Conservation (phyloP, 768 basidiomycete genomes). For the Trametes gibbosa region DNA sequence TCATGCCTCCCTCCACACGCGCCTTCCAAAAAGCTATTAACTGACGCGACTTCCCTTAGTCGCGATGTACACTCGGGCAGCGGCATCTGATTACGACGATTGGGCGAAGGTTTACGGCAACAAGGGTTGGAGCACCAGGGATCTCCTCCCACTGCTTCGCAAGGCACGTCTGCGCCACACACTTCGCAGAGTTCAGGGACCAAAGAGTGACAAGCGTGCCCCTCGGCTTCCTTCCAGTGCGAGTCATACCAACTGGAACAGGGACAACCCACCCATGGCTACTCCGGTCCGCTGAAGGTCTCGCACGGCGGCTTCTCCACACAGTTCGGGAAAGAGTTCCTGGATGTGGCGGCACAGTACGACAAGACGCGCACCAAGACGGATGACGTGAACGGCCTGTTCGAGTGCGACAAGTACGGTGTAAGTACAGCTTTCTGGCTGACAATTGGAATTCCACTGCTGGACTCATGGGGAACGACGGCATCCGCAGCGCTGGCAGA, state of each 20-base stretch:
- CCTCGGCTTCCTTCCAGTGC: constrained; percentile 23
- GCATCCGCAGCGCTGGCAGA: constrained; percentile 48
- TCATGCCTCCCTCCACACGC: not conserved
- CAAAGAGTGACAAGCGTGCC: not conserved
- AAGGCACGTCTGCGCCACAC: constrained; percentile 39
- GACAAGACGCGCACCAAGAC: constrained; percentile 21
- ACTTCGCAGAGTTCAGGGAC: constrained; percentile 18
- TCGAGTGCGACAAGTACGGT: constrained; percentile 25
- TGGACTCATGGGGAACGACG: not conserved
- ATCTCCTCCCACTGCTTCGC: constrained; percentile 56
- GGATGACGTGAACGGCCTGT: constrained; percentile 27
- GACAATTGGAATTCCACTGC: not conserved
- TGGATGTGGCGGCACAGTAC: constrained; percentile 24
- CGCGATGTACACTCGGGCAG: constrained; percentile 55
- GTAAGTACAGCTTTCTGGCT: constrained; percentile 13
- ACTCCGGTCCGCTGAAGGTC: constrained; percentile 42
- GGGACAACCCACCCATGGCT: constrained; percentile 41
- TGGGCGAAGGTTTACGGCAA: constrained; percentile 54
- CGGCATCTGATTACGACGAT: constrained; percentile 65
- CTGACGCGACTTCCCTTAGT: constrained; percentile 16
- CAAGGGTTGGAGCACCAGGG: constrained; percentile 58
- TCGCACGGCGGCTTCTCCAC: constrained; percentile 26
- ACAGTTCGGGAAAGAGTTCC: constrained; percentile 27
- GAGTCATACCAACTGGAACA: constrained; percentile 38
- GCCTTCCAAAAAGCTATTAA: not conserved